Evolutionary conservation across 2,329 filamentous ascomycete species (phyloP).

Genomic region (Ascochyta fabae): DNA sequence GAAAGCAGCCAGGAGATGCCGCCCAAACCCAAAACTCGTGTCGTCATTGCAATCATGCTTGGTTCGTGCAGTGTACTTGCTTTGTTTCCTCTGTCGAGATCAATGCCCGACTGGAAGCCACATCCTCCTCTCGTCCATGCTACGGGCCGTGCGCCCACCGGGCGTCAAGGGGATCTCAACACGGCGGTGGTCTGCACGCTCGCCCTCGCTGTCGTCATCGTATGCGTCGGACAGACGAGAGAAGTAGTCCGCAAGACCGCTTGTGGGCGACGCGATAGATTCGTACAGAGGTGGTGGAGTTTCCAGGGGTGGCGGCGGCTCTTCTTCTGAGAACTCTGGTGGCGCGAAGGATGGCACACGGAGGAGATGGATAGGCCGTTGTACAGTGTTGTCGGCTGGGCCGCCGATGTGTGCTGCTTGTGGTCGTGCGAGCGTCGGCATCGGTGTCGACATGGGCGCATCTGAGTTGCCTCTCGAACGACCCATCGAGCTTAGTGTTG

Average conservation of each 20-base stretch:
- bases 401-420: constrained; percentile 55
- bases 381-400: constrained; percentile 54
- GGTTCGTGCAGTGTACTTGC: background rate
- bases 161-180: constrained; percentile 68
- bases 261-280: constrained; percentile 74
- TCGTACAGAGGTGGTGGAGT: constrained; percentile 90
- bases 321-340: constrained; percentile 83
- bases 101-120: constrained; percentile 57
- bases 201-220: constrained; percentile 65
- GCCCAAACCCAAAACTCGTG: constrained; percentile 16
- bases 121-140: constrained; percentile 67
- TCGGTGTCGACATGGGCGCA: constrained; percentile 28
- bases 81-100: constrained; percentile 2
- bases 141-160: constrained; percentile 66
- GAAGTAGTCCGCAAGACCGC: constrained; percentile 83
- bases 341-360: constrained; percentile 87
- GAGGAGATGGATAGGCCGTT: constrained; percentile 82
- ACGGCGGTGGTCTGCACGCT: constrained; percentile 47
- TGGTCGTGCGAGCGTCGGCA: constrained; percentile 60
- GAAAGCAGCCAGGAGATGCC: constrained; percentile 7
- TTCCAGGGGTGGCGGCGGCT: constrained; percentile 73
- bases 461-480: constrained; percentile 39
- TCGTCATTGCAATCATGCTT: constrained; percentile 22
- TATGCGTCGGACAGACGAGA: constrained; percentile 72
- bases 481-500: constrained; percentile 65